Evolutionary conservation across 192 early-diverging fungal species (phyloP), one percentile per base, ranked within the genome.

Genomic region (Chytriomyces hyalinus): DNA sequence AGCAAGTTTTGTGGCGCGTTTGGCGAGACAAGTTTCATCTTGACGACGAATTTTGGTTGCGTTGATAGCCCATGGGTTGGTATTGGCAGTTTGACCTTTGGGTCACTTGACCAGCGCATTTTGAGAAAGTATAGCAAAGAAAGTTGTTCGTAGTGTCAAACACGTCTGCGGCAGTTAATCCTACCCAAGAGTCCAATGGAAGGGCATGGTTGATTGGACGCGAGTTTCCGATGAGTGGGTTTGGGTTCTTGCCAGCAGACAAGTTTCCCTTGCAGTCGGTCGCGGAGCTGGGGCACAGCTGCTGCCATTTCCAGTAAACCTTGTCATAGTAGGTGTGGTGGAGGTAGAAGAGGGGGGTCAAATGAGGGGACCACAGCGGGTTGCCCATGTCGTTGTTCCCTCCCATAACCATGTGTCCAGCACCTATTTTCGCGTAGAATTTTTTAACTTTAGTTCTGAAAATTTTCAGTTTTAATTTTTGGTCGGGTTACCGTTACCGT

Each of bases 321-420:
- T 82, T 82, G 67, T 82, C 81, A 22, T 80, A 74, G 36, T 75
- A 75, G 51, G 45, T 75, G 60, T 82, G 81, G 78, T 82, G 81
- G 13, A 75, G 48, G 66, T 17, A 49, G 24, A 45, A n/a, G 28
- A n/a, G 44, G 22, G 68, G 74, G n/a, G n/a, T n/a, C n/a, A n/a
- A n/a, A n/a, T n/a, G 22, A 5, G 74, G 74, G 13, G 74, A 76
- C 46, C 48, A 67, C 6, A 51, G 11, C 2, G 46, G 5, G 65
- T 76, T 76, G 13, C 74, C 74, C 46, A 76, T 48, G 46, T 76
- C 74, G 50, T 62, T 67, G 6, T 26, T 7, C 1, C 74, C 74
- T 6, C 74, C 74, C 13, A 76, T 26, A 22, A 45, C 45, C 8
- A 67, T 67, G 49, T 76, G 74, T 20, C 74, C 74, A 17, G n/a